These are phyloP conservation scores for Fusarium irregulare DNA, from an alignment of 2,329 filamentous ascomycete genomes.

Conservation along the genomic window DNA sequence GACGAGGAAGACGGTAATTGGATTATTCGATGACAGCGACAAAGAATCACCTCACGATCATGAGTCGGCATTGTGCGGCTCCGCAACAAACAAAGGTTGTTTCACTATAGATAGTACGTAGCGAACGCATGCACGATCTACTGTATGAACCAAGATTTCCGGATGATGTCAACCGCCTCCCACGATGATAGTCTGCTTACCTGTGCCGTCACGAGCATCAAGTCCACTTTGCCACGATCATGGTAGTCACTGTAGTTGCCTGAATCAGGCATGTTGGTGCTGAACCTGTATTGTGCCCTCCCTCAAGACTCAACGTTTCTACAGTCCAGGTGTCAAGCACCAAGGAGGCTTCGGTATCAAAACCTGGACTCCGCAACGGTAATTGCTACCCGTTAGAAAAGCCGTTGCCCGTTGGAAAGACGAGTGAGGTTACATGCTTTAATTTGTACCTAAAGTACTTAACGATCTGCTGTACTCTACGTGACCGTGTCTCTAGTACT, in stretches of 20 bases:
- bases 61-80: constrained; percentile 9
- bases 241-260: constrained; percentile 2
- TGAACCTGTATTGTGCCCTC: constrained; percentile 27
- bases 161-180: constrained; percentile 21
- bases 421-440: constrained; percentile 4
- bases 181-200: constrained; percentile 4
- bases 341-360: constrained; percentile 16
- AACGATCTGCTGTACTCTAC: background rate
- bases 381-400: constrained; percentile 8
- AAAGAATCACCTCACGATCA: background rate
- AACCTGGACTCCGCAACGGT: constrained; percentile 16
- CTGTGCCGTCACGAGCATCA: constrained; percentile 8
- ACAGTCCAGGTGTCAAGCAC: background rate
- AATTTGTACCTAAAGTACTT: background rate
- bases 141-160: constrained; percentile 16
- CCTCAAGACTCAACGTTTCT: background rate
- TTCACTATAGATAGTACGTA: constrained; percentile 21
- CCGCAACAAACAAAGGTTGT: constrained; percentile 10
- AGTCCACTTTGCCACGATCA: constrained; percentile 16
- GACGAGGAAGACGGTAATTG: constrained; percentile 49
- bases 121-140: constrained; percentile 33
- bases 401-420: constrained; percentile 16
- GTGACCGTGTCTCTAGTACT: constrained; percentile 16
- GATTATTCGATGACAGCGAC: constrained; percentile 40
- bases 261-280: constrained; percentile 13